Evolutionary conservation across 1,139 yeast genomes (phyloP), one percentile per base, ranked within the genome.

Genomic region (Taiozyma onychis): DNA sequence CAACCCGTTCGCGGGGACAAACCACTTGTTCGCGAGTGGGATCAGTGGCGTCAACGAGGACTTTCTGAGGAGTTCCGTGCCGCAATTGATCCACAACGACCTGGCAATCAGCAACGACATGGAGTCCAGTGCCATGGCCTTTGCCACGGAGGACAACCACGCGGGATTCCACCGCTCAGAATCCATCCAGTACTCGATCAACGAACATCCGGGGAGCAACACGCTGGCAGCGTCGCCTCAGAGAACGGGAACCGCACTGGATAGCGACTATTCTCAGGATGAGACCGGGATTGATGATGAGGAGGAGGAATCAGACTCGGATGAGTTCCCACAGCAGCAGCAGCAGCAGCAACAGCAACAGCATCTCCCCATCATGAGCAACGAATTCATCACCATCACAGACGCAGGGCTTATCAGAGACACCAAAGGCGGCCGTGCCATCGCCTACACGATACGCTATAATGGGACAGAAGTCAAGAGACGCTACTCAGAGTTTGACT

Each of bases 401-500:
- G 52, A 50, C 35, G 52, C 52, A n/a, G 46, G 46, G 0, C 50
- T 44, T 14, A 35, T 47, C 9, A 42, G 47, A 28, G 52, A 49
- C 13, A 16, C 43, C 13, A 49, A 84, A 61, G 82, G 68, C 65
- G 74, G 83, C 66, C 85, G 81, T 41, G 90, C 81, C 59, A 80
- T 39, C 18, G 43, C 43, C 0, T 93, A 93, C 66, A 83, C 95
- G 13, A 88, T 93, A 53, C 78, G 78, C 56, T 68, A 81, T 42
- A 82, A 80, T 14, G 58, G 81, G 47, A 64, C 77, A 14, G 76
- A 80, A 35, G 91, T 91, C 2, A 74, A 91, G 51, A 75, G 99
- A 58, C 73, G 99, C 43, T 93, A 93, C 67, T 87, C 96, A 46
- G 99, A 93, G 65, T 93, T 93, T 66, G 98, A 89, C 61, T 80